Evolutionary conservation across 768 basidiomycete genomes (phyloP), one percentile per base, ranked within the genome.

Genomic region (Vishniacozyma victoriae): DNA sequence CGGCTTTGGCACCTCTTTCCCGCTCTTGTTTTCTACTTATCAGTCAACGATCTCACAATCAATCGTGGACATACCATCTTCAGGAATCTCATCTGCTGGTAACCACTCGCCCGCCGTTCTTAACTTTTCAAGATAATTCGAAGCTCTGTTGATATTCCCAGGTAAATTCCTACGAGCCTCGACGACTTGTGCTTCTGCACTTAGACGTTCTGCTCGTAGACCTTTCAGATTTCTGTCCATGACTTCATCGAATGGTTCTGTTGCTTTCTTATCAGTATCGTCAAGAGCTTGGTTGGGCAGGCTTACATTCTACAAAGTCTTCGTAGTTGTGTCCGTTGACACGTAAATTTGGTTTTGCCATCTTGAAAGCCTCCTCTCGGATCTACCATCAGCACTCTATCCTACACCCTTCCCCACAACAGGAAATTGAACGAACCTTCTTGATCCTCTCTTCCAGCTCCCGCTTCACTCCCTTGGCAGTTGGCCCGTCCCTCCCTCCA

Each of bases 151-250:
- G 15, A 84, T 75, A 48, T 81, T 77, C 16, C 56, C 62, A 0
- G 88, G 89, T 35, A 76, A 73, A 7, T 75, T 79, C 40, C 84
- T 81, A 38, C 88, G 78, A 48, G 79, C 79, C 41, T 79, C 78
- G 19, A 84, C 82, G 31, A 86, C 78, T 47, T 82, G 78, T 52
- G 79, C 81, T 62, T 88, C 82, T 81, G 81, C 87, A 55, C 83
- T 78, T 43, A 88, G 72, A 24, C 83, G 76, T 41, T 85, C 85
- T 55, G 84, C 80, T 35, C 84, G 82, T 16, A 90, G 70, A 0
- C 84, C 83, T 84, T 85, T 88, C 37, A 91, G 84, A 37, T 80
- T 79, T 41, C 86, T 75, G 66, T 92, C 89, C 25, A 93, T 78
- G 2, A 80, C 81, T 70, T 93, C 88, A 61, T 93, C 87, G 68